phyloP scores from a whole-genome alignment of 306 rosid species.

The Ormosia emarginata region DNA sequence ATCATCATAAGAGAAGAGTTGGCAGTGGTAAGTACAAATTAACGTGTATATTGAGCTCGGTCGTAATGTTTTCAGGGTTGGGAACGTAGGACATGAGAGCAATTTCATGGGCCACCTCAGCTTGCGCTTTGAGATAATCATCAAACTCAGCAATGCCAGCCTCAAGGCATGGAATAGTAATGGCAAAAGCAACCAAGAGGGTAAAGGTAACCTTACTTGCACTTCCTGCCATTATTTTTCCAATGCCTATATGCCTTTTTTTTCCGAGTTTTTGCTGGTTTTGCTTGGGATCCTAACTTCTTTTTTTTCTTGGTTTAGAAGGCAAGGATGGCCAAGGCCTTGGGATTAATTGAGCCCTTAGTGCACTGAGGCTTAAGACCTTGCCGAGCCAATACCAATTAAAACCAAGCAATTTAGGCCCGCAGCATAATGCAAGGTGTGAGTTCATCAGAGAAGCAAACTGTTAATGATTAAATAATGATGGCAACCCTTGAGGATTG shows the following conservation, averaged over 20 bases:
- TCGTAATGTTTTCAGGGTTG: slow-evolving; percentile 43
- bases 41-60: slow-evolving; percentile 42
- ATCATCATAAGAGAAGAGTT: not conserved
- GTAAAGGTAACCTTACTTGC: slow-evolving; percentile 23
- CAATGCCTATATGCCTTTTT: not conserved
- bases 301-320: not conserved
- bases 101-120: slow-evolving; percentile 30
- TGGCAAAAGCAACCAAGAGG: slow-evolving; percentile 40
- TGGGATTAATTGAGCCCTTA: not conserved
- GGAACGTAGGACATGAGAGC: slow-evolving; percentile 50
- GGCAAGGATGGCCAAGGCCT: slow-evolving; percentile 33
- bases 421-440: not conserved
- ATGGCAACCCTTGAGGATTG: not conserved
- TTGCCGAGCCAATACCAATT: slow-evolving; percentile 24
- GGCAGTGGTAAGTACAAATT: slow-evolving; percentile 1
- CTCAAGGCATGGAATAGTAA: slow-evolving; percentile 47
- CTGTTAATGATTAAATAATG: slow-evolving; percentile 26
- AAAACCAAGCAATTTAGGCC: slow-evolving; percentile 9
- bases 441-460: not conserved
- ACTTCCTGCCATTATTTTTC: slow-evolving; percentile 30
- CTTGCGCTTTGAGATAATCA: slow-evolving; percentile 28
- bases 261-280: not conserved
- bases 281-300: not conserved
- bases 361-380: slow-evolving; percentile 1
- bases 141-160: slow-evolving; percentile 51